Percentiles rank a stretch among this genome's conserved stretches.
These are phyloP conservation scores for Geosmithia flava DNA, from an alignment of 2,329 filamentous ascomycete species.

Conservation along the genomic window DNA sequence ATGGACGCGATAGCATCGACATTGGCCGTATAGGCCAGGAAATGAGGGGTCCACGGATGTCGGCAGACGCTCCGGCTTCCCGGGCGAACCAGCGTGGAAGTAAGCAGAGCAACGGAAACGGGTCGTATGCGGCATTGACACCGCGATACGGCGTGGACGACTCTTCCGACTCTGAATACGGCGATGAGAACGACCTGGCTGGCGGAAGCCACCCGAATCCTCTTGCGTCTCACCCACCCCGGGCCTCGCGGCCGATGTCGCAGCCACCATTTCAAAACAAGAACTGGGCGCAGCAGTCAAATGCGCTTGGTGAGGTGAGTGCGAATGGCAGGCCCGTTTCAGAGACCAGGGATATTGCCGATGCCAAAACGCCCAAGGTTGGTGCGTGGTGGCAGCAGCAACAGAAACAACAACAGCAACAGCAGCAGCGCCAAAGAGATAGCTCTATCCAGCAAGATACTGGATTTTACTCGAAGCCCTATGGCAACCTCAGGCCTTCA, in stretches of 20 bases:
- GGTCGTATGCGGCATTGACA: conserved; percentile 31
- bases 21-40: conserved; percentile 29
- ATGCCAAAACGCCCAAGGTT: conserved; percentile 13
- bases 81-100: conserved; percentile 34
- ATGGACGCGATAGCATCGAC: conserved; percentile 3
- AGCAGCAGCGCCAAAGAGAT: conserved; percentile 11
- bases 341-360: conserved; percentile 32
- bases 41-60: conserved; percentile 38
- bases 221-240: conserved; percentile 35
- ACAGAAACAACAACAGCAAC: not conserved
- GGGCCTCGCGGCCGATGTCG: conserved; percentile 5
- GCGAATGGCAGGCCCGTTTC: conserved; percentile 29
- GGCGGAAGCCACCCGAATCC: conserved; percentile 34
- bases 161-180: conserved; percentile 26
- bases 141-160: conserved; percentile 30
- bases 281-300: not conserved
- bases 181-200: conserved; percentile 19
- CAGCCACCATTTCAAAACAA: conserved; percentile 8
- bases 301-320: conserved; percentile 30
- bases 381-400: not conserved
- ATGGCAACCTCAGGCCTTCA: conserved; percentile 41
- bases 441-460: conserved; percentile 37
- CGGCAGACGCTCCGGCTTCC: conserved; percentile 39
- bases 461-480: conserved; percentile 42
- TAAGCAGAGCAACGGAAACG: conserved; percentile 13